These are phyloP conservation scores for Sindora glabra DNA, from an alignment of 306 rosid genomes.

Conservation along the genomic window DNA sequence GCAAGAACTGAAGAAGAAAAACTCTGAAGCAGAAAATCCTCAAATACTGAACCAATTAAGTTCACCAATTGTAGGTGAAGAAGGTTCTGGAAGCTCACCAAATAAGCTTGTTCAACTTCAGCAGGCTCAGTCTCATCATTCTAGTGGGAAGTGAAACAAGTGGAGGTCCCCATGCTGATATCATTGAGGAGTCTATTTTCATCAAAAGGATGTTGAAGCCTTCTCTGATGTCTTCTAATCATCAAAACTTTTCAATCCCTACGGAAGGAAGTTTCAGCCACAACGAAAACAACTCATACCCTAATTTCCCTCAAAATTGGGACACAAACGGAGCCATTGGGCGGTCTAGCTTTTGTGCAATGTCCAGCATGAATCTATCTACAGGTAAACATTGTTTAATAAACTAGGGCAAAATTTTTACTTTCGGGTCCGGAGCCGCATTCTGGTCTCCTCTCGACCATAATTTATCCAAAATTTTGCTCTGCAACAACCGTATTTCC, in stretches of 20 bases:
- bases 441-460: too few species aligned
- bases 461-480: too few species aligned
- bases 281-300: conserved; percentile 23
- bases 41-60: conserved; percentile 33
- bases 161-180: conserved; percentile 21
- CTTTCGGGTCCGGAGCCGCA: too few species aligned
- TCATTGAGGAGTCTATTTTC: conserved; percentile 35
- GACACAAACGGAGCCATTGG: conserved; percentile 38
- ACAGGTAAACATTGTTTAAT: too few species aligned
- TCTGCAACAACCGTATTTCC: too few species aligned
- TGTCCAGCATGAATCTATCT: conserved; percentile 41
- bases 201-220: conserved; percentile 42
- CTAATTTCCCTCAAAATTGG: conserved; percentile 65
- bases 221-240: conserved; percentile 7
- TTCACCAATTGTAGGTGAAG: neutral
- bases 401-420: too few species aligned
- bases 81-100: conserved; percentile 12
- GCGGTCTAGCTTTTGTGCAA: conserved; percentile 30
- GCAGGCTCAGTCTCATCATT: conserved; percentile 19
- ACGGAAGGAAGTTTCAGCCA: conserved; percentile 36
- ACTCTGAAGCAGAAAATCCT: conserved; percentile 15
- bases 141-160: neutral
- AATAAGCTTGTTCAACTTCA: too few species aligned
- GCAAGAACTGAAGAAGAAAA: conserved; percentile 19
- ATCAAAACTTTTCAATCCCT: conserved; percentile 29